A percentile compares a stretch with the other conserved stretches of the same genome.
phyloP scores from a whole-genome alignment of 208 protist species.

The Trypanosoma caninum region DNA sequence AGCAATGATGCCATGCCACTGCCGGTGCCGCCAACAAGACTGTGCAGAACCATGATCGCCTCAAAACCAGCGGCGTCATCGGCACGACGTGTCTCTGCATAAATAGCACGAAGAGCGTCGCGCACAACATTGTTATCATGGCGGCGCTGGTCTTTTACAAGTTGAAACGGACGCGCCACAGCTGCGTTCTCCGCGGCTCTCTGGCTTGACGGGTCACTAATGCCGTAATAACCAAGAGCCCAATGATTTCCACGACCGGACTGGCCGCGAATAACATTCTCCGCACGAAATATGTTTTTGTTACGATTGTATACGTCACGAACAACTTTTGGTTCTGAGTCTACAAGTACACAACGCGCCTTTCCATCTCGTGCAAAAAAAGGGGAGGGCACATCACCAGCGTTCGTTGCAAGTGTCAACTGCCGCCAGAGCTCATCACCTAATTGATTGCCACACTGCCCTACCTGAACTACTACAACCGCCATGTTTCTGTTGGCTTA shows the following conservation, averaged over 20 bases:
- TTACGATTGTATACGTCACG: slow-evolving; percentile 52
- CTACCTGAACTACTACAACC: slow-evolving; percentile 73
- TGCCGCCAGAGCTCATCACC: slow-evolving; percentile 80
- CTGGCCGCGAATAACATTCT: slow-evolving; percentile 78
- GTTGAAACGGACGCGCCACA: slow-evolving; percentile 48
- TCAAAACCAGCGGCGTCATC: slow-evolving; percentile 52
- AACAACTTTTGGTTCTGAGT: slow-evolving; percentile 89
- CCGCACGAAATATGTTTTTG: slow-evolving; percentile 39
- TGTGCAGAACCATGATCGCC: slow-evolving; percentile 81
- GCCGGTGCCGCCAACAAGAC: slow-evolving; percentile 80
- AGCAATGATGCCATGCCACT: slow-evolving; percentile 75
- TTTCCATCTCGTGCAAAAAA: slow-evolving; percentile 64
- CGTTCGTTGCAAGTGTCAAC: slow-evolving; percentile 26
- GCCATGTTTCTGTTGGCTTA: no score
- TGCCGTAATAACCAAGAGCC: slow-evolving; percentile 82
- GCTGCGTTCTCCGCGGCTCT: slow-evolving; percentile 40
- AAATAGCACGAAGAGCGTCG: slow-evolving; percentile 61
- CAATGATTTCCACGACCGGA: slow-evolving; percentile 87
- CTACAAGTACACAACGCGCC: slow-evolving; percentile 79
- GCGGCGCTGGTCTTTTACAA: slow-evolving; percentile 60
- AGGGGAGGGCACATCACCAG: slow-evolving; percentile 25
- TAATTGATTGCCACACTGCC: slow-evolving; percentile 89
- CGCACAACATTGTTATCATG: slow-evolving; percentile 50
- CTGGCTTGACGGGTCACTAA: slow-evolving; percentile 36
- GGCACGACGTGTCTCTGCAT: slow-evolving; percentile 72